Evolutionary conservation across 129 eudicot species (phyloP).

Genomic region (Chrysanthemum lavandulifolium): DNA sequence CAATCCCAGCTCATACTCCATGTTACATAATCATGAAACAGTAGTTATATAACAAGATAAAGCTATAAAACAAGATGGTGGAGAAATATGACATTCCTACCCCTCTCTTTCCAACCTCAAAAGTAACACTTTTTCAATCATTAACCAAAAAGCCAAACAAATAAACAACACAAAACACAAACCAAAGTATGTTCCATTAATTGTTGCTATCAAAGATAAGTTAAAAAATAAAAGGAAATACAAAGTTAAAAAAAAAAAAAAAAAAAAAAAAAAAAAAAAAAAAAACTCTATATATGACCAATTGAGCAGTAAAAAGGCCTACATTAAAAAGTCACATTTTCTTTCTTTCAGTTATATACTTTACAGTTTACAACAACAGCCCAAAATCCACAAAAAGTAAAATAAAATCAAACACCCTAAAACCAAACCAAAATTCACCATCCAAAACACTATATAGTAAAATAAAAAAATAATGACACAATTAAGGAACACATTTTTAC

Average conservation of each 20-base stretch:
- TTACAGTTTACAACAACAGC: constrained; percentile 15
- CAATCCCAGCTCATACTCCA: constrained; percentile 25
- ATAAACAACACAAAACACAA: neutral
- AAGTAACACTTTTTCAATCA: constrained; percentile 10
- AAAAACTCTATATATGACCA: neutral
- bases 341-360: constrained; percentile 11
- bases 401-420: constrained; percentile 16
- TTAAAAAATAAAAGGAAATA: neutral
- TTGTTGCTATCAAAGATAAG: neutral
- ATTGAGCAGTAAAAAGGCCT: constrained; percentile 15
- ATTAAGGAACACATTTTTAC: too few relatives aligned
- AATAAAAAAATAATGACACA: too few relatives aligned
- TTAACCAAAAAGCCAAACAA: constrained; percentile 17
- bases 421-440: constrained; percentile 22
- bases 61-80: neutral
- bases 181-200: neutral
- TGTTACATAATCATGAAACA: constrained; percentile 26
- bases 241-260: constrained; percentile 15
- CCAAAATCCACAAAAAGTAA: constrained; percentile 12
- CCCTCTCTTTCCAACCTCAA: constrained; percentile 26
- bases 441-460: neutral
- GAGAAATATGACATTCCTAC: constrained; percentile 3
- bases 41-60: neutral
- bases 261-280: neutral
- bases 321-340: constrained; percentile 25